A percentile compares a stretch with the other conserved stretches of the same genome.
phyloP scores from a whole-genome alignment of 257 asterid species.

The Gentiana straminea region DNA sequence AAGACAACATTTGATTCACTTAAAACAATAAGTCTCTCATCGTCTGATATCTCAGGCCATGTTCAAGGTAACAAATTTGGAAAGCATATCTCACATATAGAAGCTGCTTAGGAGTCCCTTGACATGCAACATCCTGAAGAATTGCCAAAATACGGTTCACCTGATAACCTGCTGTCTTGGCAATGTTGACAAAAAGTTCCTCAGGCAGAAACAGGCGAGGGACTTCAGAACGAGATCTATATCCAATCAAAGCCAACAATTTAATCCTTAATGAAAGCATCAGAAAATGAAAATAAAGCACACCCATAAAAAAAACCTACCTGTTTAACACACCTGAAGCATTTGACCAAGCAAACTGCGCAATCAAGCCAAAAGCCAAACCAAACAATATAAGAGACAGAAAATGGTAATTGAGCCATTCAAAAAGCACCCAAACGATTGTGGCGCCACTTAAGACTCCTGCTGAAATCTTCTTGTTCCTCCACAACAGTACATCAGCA shows the following conservation, averaged over 20 bases:
- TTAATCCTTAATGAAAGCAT: slow-evolving; percentile 8
- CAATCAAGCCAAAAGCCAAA: slow-evolving; percentile 41
- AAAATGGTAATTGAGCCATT: slow-evolving; percentile 74
- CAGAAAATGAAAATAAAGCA: slow-evolving; percentile 8
- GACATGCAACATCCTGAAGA: slow-evolving; percentile 62
- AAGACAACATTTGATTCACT: too few relatives aligned
- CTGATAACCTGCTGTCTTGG: slow-evolving; percentile 40
- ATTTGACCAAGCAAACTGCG: slow-evolving; percentile 57
- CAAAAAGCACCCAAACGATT: slow-evolving; percentile 63
- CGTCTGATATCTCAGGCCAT: too few relatives aligned
- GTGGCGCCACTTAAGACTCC: slow-evolving; percentile 56
- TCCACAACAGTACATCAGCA: slow-evolving; percentile 84
- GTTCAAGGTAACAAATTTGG: too few relatives aligned
- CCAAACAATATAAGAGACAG: slow-evolving; percentile 55
- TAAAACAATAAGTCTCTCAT: too few relatives aligned
- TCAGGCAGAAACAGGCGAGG: slow-evolving; percentile 54
- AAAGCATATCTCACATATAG: slow-evolving; percentile 28
- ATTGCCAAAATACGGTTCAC: slow-evolving; percentile 39
- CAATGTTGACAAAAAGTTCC: slow-evolving; percentile 41
- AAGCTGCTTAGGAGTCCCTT: slow-evolving; percentile 53
- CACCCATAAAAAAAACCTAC: slow-evolving; percentile 15
- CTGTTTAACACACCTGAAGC: slow-evolving; percentile 42
- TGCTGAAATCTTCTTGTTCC: slow-evolving; percentile 78
- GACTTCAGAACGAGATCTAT: slow-evolving; percentile 40
- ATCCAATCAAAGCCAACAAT: slow-evolving; percentile 2